Percentiles rank a stretch among this genome's conserved stretches.
Evolutionary conservation across 2,329 filamentous ascomycete genomes (phyloP).

Genomic region (Ophiocordyceps robertsii): DNA sequence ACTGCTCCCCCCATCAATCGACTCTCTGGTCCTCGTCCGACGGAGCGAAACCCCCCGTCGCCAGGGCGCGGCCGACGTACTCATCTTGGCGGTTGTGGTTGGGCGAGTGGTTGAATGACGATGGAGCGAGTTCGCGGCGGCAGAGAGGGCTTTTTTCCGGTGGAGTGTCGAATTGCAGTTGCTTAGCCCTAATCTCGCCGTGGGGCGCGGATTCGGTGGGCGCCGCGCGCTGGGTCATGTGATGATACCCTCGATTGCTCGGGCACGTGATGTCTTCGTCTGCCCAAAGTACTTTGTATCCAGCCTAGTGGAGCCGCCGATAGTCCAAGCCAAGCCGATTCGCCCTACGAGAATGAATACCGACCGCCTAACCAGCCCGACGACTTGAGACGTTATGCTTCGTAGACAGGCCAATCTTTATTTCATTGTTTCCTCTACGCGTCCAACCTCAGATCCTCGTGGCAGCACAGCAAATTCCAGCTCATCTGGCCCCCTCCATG

Average conservation of each 20-base stretch:
- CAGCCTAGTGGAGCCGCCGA: too few relatives aligned
- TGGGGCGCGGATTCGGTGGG: constrained; percentile 9
- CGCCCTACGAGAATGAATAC: neutral
- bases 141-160: constrained; percentile 19
- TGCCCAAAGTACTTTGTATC: neutral
- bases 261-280: neutral
- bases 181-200: constrained; percentile 21
- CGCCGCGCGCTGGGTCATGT: constrained; percentile 16
- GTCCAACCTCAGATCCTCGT: too few relatives aligned
- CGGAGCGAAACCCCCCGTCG: neutral
- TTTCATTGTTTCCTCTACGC: too few relatives aligned
- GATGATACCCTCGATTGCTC: constrained; percentile 10
- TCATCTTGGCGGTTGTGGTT: constrained; percentile 41
- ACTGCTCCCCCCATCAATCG: neutral
- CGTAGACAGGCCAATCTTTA: too few relatives aligned
- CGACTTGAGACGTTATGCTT: too few relatives aligned
- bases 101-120: constrained; percentile 25
- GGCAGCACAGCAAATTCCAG: too few relatives aligned
- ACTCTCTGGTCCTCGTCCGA: neutral
- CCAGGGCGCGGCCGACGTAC: constrained; percentile 26
- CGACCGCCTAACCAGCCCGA: too few relatives aligned
- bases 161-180: constrained; percentile 19
- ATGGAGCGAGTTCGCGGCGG: constrained; percentile 21
- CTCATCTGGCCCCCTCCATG: too few relatives aligned
- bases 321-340: too few relatives aligned